phyloP scores from a whole-genome alignment of 2,329 filamentous ascomycete species.

The Exserohilum turcica region DNA sequence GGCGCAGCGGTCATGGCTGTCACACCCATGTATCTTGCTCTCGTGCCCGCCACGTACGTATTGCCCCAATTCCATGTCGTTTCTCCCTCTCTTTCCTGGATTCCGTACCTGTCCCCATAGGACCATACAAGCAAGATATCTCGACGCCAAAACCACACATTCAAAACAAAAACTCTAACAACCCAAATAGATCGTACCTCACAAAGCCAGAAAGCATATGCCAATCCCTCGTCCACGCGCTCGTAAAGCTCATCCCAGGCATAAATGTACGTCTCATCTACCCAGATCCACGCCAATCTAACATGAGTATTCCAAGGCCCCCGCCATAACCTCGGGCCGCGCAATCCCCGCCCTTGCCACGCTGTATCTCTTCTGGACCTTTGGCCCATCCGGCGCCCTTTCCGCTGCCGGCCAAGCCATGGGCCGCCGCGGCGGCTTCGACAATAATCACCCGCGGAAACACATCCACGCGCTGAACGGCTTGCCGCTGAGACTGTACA shows the following conservation, averaged over 20 bases:
- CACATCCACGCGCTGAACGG: conserved; percentile 19
- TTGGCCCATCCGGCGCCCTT: conserved; percentile 26
- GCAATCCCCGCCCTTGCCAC: conserved; percentile 30
- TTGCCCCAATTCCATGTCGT: too few relatives aligned
- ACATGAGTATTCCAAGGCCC: too few relatives aligned
- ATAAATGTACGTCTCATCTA: conserved; percentile 16
- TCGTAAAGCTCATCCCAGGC: conserved; percentile 28
- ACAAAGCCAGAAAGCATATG: conserved; percentile 27
- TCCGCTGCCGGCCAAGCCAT: conserved; percentile 31
- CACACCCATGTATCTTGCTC: conserved; percentile 27
- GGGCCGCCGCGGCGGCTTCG: conserved; percentile 22
- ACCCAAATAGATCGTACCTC: conserved; percentile 16
- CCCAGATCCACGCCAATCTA: too few relatives aligned
- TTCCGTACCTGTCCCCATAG: too few relatives aligned
- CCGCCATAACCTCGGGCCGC: conserved; percentile 26
- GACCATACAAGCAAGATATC: too few relatives aligned
- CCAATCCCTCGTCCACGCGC: conserved; percentile 27
- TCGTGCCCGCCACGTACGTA: conserved; percentile 27
- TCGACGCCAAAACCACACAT: too few relatives aligned
- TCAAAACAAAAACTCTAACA: conserved; percentile 1
- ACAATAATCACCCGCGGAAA: conserved; percentile 25
- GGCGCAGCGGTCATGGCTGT: conserved; percentile 20
- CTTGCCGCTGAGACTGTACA: conserved; percentile 25
- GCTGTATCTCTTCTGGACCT: conserved; percentile 31
- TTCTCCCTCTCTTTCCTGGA: too few relatives aligned